These are phyloP conservation scores for Aspergillus melleus DNA, from an alignment of 2,329 filamentous ascomycete genomes.

Conservation along the genomic window DNA sequence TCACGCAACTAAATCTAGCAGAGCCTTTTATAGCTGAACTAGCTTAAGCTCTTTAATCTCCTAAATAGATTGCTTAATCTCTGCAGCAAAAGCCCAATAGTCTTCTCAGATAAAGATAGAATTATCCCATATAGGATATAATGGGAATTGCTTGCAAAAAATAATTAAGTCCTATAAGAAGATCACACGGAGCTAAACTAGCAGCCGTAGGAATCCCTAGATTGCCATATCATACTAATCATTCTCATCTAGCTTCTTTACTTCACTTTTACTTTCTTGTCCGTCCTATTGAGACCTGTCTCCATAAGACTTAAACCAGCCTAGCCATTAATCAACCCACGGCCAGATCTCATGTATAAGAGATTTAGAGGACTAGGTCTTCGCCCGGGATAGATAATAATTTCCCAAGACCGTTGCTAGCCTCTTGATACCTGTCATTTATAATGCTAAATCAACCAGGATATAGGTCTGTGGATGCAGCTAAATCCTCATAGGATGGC, in stretches of 20 bases:
- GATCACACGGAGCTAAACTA: not conserved
- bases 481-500: too few species aligned
- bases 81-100: not conserved
- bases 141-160: not conserved
- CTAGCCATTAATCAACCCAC: not conserved
- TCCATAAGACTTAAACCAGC: constrained; percentile 1
- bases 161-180: not conserved
- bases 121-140: not conserved
- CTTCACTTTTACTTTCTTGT: not conserved
- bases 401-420: too few species aligned
- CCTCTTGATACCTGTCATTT: too few species aligned
- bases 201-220: not conserved
- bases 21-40: not conserved
- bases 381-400: not conserved
- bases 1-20: not conserved
- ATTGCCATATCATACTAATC: not conserved
- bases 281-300: not conserved
- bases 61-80: not conserved
- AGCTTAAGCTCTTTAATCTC: not conserved
- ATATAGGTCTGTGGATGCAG: too few species aligned
- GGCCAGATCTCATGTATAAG: not conserved
- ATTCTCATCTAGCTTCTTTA: not conserved
- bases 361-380: not conserved
- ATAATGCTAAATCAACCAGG: too few species aligned
- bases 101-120: not conserved